phyloP scores from a whole-genome alignment of 305 asterid species.

The Stenogyne calaminthoides region DNA sequence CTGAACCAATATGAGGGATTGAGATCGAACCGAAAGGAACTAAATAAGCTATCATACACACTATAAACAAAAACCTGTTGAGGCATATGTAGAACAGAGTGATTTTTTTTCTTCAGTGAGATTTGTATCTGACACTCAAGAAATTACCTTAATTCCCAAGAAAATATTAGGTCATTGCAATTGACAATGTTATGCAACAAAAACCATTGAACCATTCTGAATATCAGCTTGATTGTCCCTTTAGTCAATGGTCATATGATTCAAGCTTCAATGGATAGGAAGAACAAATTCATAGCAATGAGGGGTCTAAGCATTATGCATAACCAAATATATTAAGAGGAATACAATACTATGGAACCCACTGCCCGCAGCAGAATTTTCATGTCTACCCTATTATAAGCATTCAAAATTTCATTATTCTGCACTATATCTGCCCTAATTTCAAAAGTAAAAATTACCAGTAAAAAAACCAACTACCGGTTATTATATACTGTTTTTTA shows the following conservation, averaged over 20 bases:
- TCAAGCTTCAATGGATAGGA: conserved; percentile 11
- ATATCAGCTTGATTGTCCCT: background rate
- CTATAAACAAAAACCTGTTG: background rate
- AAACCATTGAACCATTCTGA: background rate
- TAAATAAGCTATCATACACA: conserved; percentile 5
- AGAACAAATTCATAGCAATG: conserved; percentile 3
- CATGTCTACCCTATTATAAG: too few relatives aligned
- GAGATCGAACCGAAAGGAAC: background rate
- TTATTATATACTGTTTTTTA: background rate
- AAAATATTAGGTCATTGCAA: background rate
- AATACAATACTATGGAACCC: conserved; percentile 1
- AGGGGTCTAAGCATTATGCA: background rate
- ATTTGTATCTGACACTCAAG: background rate
- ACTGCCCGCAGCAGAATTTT: background rate
- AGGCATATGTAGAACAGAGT: background rate
- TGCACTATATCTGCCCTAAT: conserved; percentile 27
- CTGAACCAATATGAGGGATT: background rate
- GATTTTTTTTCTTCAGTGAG: background rate
- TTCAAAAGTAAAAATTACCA: background rate
- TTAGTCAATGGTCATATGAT: background rate
- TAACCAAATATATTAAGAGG: conserved; percentile 4
- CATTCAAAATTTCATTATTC: background rate
- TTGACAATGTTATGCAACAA: background rate
- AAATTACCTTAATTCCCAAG: background rate
- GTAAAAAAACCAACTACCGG: background rate